Conservation (phyloP, 2,329 filamentous ascomycete genomes). For the Alternaria sp. region DNA sequence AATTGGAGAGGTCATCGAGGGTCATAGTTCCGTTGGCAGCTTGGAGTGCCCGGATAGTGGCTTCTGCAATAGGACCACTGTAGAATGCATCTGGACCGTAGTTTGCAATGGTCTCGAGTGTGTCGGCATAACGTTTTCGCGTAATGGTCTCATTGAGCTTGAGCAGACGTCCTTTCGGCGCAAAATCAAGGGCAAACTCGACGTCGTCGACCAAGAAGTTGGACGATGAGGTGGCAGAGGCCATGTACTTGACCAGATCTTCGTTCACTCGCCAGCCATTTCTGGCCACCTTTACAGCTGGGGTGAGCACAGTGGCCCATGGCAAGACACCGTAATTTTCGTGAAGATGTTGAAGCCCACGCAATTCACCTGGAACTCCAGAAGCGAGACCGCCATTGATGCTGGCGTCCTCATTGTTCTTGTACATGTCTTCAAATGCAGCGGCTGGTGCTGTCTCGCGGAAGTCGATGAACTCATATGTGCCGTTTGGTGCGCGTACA, state of each 20-base stretch:
- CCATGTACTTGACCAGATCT: slow-evolving; percentile 80
- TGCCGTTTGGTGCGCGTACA: slow-evolving; percentile 74
- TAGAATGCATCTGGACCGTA: slow-evolving; percentile 79
- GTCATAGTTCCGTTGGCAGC: slow-evolving; percentile 84
- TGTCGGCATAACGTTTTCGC: slow-evolving; percentile 79
- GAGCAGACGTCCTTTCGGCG: slow-evolving; percentile 78
- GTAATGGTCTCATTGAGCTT: slow-evolving; percentile 80
- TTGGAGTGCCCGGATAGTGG: slow-evolving; percentile 74
- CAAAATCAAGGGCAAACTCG: slow-evolving; percentile 87
- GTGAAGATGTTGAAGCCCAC: slow-evolving; percentile 82
- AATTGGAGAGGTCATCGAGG: slow-evolving; percentile 76
- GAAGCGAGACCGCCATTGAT: slow-evolving; percentile 73
- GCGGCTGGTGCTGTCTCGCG: slow-evolving; percentile 86
- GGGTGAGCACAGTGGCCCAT: slow-evolving; percentile 71
- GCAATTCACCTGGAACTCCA: slow-evolving; percentile 76
- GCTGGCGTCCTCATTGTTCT: slow-evolving; percentile 71
- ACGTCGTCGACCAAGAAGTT: slow-evolving; percentile 79
- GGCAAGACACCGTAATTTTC: slow-evolving; percentile 67
- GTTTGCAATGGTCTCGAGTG: slow-evolving; percentile 78
- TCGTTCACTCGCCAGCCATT: slow-evolving; percentile 68
- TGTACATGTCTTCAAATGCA: slow-evolving; percentile 85
- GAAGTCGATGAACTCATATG: slow-evolving; percentile 88
- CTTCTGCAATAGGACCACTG: slow-evolving; percentile 73
- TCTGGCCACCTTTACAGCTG: slow-evolving; percentile 74
- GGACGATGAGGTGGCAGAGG: slow-evolving; percentile 54